These are phyloP conservation scores for Trichoderma reesei DNA, from an alignment of 495 filamentous ascomycete genomes.

Conservation along the genomic window DNA sequence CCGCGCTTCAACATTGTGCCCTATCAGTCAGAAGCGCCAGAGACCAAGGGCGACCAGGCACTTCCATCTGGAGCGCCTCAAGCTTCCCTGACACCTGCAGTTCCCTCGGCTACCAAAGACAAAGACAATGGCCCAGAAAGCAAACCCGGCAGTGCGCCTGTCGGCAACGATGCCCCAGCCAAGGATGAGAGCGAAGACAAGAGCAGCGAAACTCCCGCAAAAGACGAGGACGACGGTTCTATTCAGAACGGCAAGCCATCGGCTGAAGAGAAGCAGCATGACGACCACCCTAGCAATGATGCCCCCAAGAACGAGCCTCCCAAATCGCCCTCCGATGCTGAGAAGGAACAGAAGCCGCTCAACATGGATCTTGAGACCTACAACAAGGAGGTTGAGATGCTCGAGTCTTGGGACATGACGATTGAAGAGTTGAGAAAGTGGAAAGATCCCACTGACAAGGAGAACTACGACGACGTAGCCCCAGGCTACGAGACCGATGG, in stretches of 20 bases:
- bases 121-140: neutral
- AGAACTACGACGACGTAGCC: conserved; percentile 5
- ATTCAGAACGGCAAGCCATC: neutral
- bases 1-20: conserved; percentile 6
- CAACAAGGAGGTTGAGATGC: conserved; percentile 2
- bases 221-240: neutral
- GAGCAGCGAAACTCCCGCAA: neutral
- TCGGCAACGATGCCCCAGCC: neutral
- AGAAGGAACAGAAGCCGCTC: neutral
- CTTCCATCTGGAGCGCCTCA: neutral
- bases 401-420: conserved; percentile 3
- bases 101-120: too few relatives aligned
- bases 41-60: neutral
- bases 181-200: neutral
- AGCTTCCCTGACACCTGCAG: too few relatives aligned
- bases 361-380: conserved; percentile 3
- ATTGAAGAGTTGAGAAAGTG: conserved; percentile 9
- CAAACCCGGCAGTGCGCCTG: neutral
- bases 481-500: conserved; percentile 9
- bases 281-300: neutral
- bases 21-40: neutral
- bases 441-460: conserved; percentile 2
- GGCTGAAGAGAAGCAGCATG: neutral
- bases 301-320: neutral
- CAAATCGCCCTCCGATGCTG: neutral